These are phyloP conservation scores for Pichia sporocuriosa DNA, from an alignment of 805 yeast species.

Conservation along the genomic window DNA sequence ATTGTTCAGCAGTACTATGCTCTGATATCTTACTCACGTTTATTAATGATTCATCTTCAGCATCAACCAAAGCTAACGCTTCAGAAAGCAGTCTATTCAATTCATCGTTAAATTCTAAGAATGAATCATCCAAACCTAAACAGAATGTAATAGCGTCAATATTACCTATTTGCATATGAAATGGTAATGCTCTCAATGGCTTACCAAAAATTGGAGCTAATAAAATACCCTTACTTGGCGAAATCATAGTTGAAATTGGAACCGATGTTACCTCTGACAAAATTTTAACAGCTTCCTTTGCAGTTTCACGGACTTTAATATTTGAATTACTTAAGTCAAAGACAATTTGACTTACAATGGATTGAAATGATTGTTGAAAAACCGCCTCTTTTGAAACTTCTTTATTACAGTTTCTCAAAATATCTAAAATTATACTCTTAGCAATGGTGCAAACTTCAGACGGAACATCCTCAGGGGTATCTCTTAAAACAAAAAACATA, in stretches of 20 bases:
- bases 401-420: slow-evolving; percentile 60
- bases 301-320: slow-evolving; percentile 71
- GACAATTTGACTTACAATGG: slow-evolving; percentile 81
- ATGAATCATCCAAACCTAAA: slow-evolving; percentile 69
- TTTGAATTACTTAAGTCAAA: slow-evolving; percentile 91
- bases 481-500: slow-evolving; percentile 82
- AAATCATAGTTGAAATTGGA: slow-evolving; percentile 67
- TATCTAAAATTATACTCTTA: slow-evolving; percentile 52
- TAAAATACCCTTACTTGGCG: slow-evolving; percentile 74
- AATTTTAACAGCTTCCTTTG: slow-evolving; percentile 61
- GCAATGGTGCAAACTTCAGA: slow-evolving; percentile 69
- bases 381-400: slow-evolving; percentile 57
- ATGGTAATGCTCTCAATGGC: slow-evolving; percentile 93
- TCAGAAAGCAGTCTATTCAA: slow-evolving; percentile 77
- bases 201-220: slow-evolving; percentile 94
- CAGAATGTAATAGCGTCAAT: slow-evolving; percentile 96
- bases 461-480: slow-evolving; percentile 85
- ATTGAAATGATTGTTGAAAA: slow-evolving; percentile 65
- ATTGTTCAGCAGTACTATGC: slow-evolving; percentile 80
- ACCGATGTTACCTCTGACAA: slow-evolving; percentile 65
- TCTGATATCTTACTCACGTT: slow-evolving; percentile 82
- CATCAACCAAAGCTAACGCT: slow-evolving; percentile 91
- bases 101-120: slow-evolving; percentile 84
- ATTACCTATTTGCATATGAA: slow-evolving; percentile 98
- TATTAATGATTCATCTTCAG: slow-evolving; percentile 92